Base-by-base conservation (phyloP, 139 green algal genomes). In the Chlamydomonas eustigma region DNA sequence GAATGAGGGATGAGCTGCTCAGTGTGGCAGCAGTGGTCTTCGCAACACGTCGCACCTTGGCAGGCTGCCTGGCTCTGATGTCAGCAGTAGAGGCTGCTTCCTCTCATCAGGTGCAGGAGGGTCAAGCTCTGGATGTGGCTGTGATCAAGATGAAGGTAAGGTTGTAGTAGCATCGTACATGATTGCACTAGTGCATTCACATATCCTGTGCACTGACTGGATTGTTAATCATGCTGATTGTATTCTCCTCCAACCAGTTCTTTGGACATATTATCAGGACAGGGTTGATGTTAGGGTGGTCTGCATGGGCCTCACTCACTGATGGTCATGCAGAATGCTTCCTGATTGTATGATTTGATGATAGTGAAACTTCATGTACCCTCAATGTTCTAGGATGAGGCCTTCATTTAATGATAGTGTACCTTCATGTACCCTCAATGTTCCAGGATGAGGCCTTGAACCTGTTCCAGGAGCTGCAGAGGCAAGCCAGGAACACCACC, bases 401-500 rank as follows among this genome's bases (percentile, higher is more conserved):
- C 52, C 6, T 5, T n/a, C n/a, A n/a, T n/a, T n/a, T n/a, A n/a
- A n/a, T n/a, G n/a, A n/a, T n/a, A n/a, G n/a, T n/a, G n/a, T n/a
- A n/a, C n/a, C n/a, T n/a, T n/a, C n/a, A n/a, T n/a, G n/a, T n/a
- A 58, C 18, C 44, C 44, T 18, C 12, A 28, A 12, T 58, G 44
- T 28, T 28, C n/a, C 52, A 68, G 52, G 52, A 68, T 31, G 52
- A 68, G 22, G 52, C 52, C 6, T 5, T 68, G 8, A 28, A 25
- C 22, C 22, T 68, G 6, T 68, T 68, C 18, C 52, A 31, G 52
- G 52, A 68, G 52, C 52, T 68, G 8, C 52, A 68, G 52, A 25
- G 52, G 4, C 52, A 68, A 28, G 22, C 52, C 52, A 22, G 52
- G 12, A 25, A 37, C 4, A 31, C 6, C 22, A 4, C 18, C 52